A percentile compares a stretch with the other conserved stretches of the same genome.
Evolutionary conservation across 2,329 filamentous ascomycete species (phyloP).

Genomic region (Alternaria dauci): DNA sequence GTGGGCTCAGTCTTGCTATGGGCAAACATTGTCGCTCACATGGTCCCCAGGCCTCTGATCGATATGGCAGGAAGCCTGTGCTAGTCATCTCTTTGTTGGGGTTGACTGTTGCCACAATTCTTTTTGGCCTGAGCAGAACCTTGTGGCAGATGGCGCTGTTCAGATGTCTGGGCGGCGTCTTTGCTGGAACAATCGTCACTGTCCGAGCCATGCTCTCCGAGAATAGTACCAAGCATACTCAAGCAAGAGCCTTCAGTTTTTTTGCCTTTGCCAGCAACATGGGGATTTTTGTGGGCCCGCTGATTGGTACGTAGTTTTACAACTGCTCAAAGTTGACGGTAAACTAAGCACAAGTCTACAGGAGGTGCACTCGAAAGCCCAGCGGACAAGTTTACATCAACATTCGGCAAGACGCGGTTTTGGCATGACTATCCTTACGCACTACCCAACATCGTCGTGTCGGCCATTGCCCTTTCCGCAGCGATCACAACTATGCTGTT

Average conservation of each 20-base stretch:
- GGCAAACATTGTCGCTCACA: neutral
- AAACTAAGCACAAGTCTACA: constrained; percentile 26
- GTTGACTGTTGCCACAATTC: constrained; percentile 65
- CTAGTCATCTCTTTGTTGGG: constrained; percentile 73
- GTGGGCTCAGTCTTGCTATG: constrained; percentile 7
- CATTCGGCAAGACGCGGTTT: constrained; percentile 66
- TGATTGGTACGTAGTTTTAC: constrained; percentile 58
- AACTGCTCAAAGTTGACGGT: neutral
- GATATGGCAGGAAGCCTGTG: constrained; percentile 75
- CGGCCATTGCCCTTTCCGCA: constrained; percentile 62
- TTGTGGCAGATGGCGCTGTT: constrained; percentile 80
- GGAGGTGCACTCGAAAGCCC: constrained; percentile 76
- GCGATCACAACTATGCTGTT: constrained; percentile 64
- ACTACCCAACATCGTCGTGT: constrained; percentile 68
- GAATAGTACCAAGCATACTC: constrained; percentile 72
- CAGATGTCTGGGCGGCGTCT: constrained; percentile 75
- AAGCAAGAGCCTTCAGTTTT: constrained; percentile 77
- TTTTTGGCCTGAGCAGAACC: constrained; percentile 73
- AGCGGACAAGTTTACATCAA: constrained; percentile 66
- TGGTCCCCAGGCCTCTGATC: constrained; percentile 64
- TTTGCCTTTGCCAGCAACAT: constrained; percentile 79
- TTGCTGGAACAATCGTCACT: constrained; percentile 76
- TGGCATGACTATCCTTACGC: constrained; percentile 72
- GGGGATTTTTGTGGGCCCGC: constrained; percentile 75
- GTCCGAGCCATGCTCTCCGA: constrained; percentile 81